These are phyloP conservation scores for Laguncularia racemosa DNA, from an alignment of 345 rosid genomes.

Conservation along the genomic window DNA sequence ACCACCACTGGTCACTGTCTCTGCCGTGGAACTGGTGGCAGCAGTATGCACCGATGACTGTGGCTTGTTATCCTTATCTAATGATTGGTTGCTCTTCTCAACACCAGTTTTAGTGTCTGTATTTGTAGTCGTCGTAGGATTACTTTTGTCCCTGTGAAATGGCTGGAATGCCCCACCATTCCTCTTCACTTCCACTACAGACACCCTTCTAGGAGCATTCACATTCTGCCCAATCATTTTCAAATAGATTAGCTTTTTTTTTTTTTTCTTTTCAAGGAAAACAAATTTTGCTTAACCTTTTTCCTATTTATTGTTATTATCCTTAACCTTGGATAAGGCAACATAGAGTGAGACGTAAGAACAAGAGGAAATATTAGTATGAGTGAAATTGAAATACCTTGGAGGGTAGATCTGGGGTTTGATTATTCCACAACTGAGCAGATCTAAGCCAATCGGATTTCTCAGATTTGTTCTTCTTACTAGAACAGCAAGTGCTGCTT, in stretches of 20 bases:
- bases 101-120: background rate
- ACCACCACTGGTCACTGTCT: slow-evolving; percentile 14
- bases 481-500: slow-evolving; percentile 11
- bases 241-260: background rate
- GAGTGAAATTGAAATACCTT: slow-evolving; percentile 26
- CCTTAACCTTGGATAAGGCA: too few species aligned
- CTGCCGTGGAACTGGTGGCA: slow-evolving; percentile 45
- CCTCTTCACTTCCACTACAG: slow-evolving; percentile 60
- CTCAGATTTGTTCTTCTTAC: slow-evolving; percentile 22
- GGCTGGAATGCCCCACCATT: slow-evolving; percentile 81
- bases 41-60: slow-evolving; percentile 27
- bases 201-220: slow-evolving; percentile 30
- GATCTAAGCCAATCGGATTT: slow-evolving; percentile 98
- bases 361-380: too few species aligned
- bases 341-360: too few species aligned
- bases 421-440: slow-evolving; percentile 81
- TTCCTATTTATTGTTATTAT: too few species aligned
- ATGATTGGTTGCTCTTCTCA: slow-evolving; percentile 12
- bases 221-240: slow-evolving; percentile 20
- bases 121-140: slow-evolving; percentile 14
- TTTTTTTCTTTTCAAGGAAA: background rate
- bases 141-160: slow-evolving; percentile 40
- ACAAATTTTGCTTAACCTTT: background rate
- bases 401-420: slow-evolving; percentile 44
- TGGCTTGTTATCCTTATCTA: slow-evolving; percentile 12